Evolutionary conservation across 2,329 filamentous ascomycete species (phyloP), one percentile per base, ranked within the genome.

Genomic region (Colletotrichum sp.): DNA sequence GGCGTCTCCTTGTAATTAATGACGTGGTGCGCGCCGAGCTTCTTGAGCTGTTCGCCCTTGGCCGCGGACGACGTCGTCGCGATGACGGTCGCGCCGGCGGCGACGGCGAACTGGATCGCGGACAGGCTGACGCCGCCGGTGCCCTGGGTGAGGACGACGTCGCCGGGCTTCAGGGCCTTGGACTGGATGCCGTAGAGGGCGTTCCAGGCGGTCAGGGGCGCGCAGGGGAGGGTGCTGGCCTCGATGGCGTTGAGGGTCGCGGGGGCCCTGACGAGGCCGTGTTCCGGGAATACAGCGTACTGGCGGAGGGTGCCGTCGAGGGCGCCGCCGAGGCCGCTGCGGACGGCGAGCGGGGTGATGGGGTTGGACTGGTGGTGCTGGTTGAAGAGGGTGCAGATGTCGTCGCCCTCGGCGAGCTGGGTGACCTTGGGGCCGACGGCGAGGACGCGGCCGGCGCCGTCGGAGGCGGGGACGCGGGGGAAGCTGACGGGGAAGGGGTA

Each of bases 81-180:
- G 70, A 90, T 87, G 75, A 89, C 87, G 11, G 77, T 85, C 8
- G 87, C 88, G 60, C 88, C 87, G 6, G 86, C 87, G 2, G 86
- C 87, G 80, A 88, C 88, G 70, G 88, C 88, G 77, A 90, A 88
- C 83, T 89, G 93, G n/a, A 94, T 82, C 5, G 89, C 93, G 74
- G 93, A 93, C 75, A 94, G 87, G 77, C 88, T 91, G 9, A 94
- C 93, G 74, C 93, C 93, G 25, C 93, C 93, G 0, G 92, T 94
- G n/a, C 93, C 93, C 83, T 94, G 92, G 2, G 92, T 92, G 39
- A 95, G 87, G 5, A 95, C 92, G 79, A 83, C 87, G 76, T 90
- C 83, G 6, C 91, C 92, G 0, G 90, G 88, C 79, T 87, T 86
- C 74, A 93, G 77, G 63, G 80, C 80, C 75, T 82, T 81, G 28